Conservation (phyloP, 371 early-diverging fungal species). For the Syncephalis fuscata region DNA sequence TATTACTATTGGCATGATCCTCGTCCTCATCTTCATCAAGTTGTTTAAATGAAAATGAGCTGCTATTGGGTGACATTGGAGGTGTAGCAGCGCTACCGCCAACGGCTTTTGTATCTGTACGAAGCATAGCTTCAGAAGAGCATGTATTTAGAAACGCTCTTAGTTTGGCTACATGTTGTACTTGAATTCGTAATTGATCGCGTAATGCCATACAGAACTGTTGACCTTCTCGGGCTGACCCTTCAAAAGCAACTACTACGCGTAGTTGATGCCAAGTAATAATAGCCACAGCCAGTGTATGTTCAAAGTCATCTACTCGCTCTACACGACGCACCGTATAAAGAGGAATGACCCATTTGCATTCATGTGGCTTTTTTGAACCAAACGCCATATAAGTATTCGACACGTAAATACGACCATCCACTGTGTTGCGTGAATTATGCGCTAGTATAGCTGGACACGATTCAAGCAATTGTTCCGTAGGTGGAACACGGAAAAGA, state of each 20-base stretch:
- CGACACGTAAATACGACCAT: conserved; percentile 63
- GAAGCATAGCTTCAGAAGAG: conserved; percentile 42
- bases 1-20: conserved; percentile 22
- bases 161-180: conserved; percentile 55
- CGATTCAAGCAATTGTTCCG: conserved; percentile 15
- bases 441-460: conserved; percentile 30
- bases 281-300: conserved; percentile 26
- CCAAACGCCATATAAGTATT: conserved; percentile 70
- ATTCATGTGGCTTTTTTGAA: conserved; percentile 32
- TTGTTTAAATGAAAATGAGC: no score
- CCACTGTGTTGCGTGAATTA: conserved; percentile 16
- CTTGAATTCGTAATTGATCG: conserved; percentile 30
- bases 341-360: conserved; percentile 65
- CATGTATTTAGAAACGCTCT: conserved; percentile 69
- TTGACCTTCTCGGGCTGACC: conserved; percentile 25
- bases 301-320: conserved; percentile 27
- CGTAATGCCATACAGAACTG: conserved; percentile 30
- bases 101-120: no score
- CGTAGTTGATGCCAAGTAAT: conserved; percentile 46
- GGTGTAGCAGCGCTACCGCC: no score
- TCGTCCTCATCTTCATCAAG: conserved; percentile 7
- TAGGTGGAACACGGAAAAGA: no score
- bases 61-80: no score
- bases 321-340: conserved; percentile 85
- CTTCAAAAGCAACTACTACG: conserved; percentile 26